Evolutionary conservation across 2,329 filamentous ascomycete species (phyloP), one percentile per base, ranked within the genome.

Genomic region (Lecanicillium sp.): DNA sequence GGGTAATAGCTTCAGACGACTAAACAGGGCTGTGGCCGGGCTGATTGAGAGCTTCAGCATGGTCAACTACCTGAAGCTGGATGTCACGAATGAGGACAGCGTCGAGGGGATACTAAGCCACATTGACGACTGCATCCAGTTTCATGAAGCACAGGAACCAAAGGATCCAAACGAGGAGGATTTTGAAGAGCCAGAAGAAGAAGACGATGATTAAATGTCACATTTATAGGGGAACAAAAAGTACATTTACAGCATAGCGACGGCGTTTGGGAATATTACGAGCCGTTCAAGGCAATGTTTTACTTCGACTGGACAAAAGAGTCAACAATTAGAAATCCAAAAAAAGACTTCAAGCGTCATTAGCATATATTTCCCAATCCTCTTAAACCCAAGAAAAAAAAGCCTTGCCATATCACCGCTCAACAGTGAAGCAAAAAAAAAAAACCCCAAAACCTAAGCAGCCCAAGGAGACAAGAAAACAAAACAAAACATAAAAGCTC

Each of bases 31-130:
- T 0, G 90, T 98, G 5, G 92, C 85, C 1, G 78, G 85, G 38
- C 67, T 98, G 47, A 95, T 98, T 48, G 92, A 96, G 59, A 92
- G 87, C 60, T 98, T 95, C 64, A 94, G 88, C 65, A 94, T 98
- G 86, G 86, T 98, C 11, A 94, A 85, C 34, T 98, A 95, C 57
- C 69, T 95, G 41, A 86, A 89, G 64, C 69, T 96, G 32, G 85
- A 96, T 55, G 83, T 82, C 19, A 84, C 92, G 48, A 81, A 94
- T 52, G 90, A 96, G 63, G 88, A 96, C 52, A 96, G 90, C 54
- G 80, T 96, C 4, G 82, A 75, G 2, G 80, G 67, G 54, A 82
- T 95, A 18, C 62, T 95, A 50, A 94, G 87, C 67, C 87, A 94
- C 63, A 92, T 95, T 50, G 89, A 95, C 58, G 87, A 95, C 62